Conservation (phyloP, 164 flowering plant species). For the Macadamia tetraphylla region DNA sequence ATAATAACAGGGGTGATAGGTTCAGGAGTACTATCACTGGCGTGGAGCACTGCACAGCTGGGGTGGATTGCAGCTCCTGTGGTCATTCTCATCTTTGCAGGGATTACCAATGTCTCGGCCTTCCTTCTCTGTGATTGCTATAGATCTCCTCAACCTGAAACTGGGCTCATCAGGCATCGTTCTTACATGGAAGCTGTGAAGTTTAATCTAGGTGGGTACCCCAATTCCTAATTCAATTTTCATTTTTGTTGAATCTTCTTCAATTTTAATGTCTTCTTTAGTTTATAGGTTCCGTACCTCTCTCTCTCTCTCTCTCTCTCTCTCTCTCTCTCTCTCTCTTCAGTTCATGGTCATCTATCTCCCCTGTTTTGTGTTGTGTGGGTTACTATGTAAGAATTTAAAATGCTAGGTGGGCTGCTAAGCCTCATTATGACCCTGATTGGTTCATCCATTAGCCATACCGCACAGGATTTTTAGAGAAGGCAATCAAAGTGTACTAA, state of each 20-base stretch:
- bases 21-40: slow-evolving; percentile 47
- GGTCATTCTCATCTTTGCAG: slow-evolving; percentile 29
- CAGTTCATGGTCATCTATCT: too few relatives aligned
- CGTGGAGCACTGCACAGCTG: slow-evolving; percentile 45
- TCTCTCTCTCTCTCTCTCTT: neutral
- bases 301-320: neutral
- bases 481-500: too few relatives aligned
- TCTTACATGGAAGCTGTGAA: slow-evolving; percentile 39
- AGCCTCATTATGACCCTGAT: too few relatives aligned
- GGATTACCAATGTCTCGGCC: slow-evolving; percentile 24
- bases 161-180: slow-evolving; percentile 33
- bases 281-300: neutral
- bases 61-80: slow-evolving; percentile 54
- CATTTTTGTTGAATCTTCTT: too few relatives aligned
- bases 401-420: too few relatives aligned
- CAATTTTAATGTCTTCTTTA: too few relatives aligned
- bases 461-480: too few relatives aligned
- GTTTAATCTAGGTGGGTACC: slow-evolving; percentile 19
- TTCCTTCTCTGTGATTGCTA: slow-evolving; percentile 33
- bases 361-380: too few relatives aligned
- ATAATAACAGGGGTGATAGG: slow-evolving; percentile 51
- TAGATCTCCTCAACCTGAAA: slow-evolving; percentile 26
- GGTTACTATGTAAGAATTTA: too few relatives aligned
- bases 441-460: too few relatives aligned
- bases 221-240: neutral